Evolutionary conservation across 2,329 filamentous ascomycete genomes (phyloP), one percentile per base, ranked within the genome.

Genomic region (Talaromyces sp.): DNA sequence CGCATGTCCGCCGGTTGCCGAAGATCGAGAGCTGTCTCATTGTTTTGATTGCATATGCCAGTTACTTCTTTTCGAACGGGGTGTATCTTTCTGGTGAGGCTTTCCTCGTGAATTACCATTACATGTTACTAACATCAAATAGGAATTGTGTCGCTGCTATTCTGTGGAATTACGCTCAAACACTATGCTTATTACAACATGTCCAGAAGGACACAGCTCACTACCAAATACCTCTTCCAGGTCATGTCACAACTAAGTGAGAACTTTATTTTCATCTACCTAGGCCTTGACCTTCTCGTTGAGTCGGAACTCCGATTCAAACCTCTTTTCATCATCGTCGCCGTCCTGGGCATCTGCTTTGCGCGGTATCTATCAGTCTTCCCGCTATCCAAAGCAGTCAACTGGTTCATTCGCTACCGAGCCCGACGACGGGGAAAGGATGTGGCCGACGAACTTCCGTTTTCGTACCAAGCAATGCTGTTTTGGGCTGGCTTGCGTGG

Each of bases 151-250:
- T 96, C 95, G 27, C 77, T 99, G 66, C 84, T 99, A 1, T 99
- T 99, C 82, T 99, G 95, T 78, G 95, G 95, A 63, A 99, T 99
- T 71, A 98, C 95, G 11, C 83, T 99, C 68, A 99, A 99, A 79
- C 95, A 99, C 77, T 99, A 99, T 74, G 95, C 95, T 68, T 99
- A 99, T 81, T 97, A 98, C 84, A 99, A 99, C 82, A 99, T 99
- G 95, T 99, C 95, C 35, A 89, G 95, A 58, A 89, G 95, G 68
- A 98, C 95, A 1, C 95, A 99, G 77, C 88, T 99, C 68, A 97
- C 95, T 17, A 99, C 95, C 61, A 99, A 99, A 78, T 99, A 96
- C 79, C 86, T 97, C 65, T 99, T 99, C 81, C 92, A 96, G 77
- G 89, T 97, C 68, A 89, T 96, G 71, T 92, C 95, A 3, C 95